A percentile compares a stretch with the other conserved stretches of the same genome.
phyloP scores from a whole-genome alignment of 2,329 filamentous ascomycete genomes.

The Venturia effusa region DNA sequence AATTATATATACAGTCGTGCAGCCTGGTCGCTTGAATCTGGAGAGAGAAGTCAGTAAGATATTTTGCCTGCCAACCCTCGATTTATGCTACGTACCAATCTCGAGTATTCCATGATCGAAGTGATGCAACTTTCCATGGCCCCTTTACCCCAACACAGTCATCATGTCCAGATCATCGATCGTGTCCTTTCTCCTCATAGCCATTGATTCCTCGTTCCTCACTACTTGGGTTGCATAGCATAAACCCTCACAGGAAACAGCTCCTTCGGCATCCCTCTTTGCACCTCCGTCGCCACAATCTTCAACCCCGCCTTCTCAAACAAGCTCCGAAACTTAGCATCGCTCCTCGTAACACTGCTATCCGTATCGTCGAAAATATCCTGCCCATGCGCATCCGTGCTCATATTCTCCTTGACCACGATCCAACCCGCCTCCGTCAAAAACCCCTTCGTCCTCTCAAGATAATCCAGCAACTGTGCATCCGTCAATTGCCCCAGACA shows the following conservation, averaged over 20 bases:
- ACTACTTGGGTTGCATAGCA: conserved; percentile 46
- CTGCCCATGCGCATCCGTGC: conserved; percentile 36
- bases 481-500: conserved; percentile 77
- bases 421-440: conserved; percentile 41
- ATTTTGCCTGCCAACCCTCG: not conserved
- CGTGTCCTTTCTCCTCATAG: not conserved
- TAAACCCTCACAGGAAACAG: conserved; percentile 70
- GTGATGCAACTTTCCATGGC: not conserved
- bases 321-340: conserved; percentile 57
- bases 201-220: not conserved
- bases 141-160: not conserved
- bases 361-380: conserved; percentile 70
- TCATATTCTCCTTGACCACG: conserved; percentile 73
- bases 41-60: no score
- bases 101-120: not conserved
- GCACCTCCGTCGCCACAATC: conserved; percentile 59
- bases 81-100: not conserved
- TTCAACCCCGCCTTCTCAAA: conserved; percentile 60
- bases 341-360: conserved; percentile 66
- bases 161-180: not conserved
- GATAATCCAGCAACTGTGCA: conserved; percentile 54
- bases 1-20: no score
- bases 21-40: no score
- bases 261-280: conserved; percentile 58
- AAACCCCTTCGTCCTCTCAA: conserved; percentile 43